Base-by-base conservation (phyloP, 495 filamentous ascomycete genomes). In the Tuber indicum region DNA sequence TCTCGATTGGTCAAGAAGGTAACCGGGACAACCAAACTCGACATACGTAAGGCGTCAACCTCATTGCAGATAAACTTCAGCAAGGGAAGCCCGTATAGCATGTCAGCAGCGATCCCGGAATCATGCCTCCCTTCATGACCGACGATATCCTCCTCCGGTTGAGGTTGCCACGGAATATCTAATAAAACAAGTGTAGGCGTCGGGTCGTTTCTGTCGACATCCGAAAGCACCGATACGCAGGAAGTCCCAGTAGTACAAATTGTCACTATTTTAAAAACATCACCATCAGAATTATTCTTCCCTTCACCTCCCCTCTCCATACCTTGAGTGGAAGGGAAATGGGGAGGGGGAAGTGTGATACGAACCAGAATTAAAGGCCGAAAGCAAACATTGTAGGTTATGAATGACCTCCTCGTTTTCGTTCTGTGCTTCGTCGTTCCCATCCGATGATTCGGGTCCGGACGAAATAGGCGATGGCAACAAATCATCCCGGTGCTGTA, bases 161-260 rank as follows among this genome's bases (percentile, higher is more conserved):
- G 85, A 72, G 89, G 87, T 69, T 89, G 84, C 76, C 85, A 86
- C 58, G 90, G 89, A 46, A 92, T 90, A 84, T 94, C 92, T 81
- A 94, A 87, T 26, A 96, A 87, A 49, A 94, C 91, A 71, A 96
- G 87, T 3, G 91, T 92, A 66, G 93, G 93, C 77, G 88, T 90
- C 71, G 89, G 88, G 66, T 91, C 89, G 73, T 85, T 86, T 78
- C 87, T 87, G 79, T 91, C 90, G 62, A 94, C 85, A 77, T 91
- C 89, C 74, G 89, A 87, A 47, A 94, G 86, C 83, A 90, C 90
- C 9, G 87, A 87, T 81, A 93, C 87, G 82, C 93, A 94, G 72
- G 92, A 90, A 74, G 88, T 85, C 72, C 91, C 91, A 72, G 89
- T 90, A 72, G 88, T 88, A 84, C 92, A 95, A 71, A 93, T 86